Conservation (phyloP, 352 stramenopile species). For the Phytophthora chlamydospora region DNA sequence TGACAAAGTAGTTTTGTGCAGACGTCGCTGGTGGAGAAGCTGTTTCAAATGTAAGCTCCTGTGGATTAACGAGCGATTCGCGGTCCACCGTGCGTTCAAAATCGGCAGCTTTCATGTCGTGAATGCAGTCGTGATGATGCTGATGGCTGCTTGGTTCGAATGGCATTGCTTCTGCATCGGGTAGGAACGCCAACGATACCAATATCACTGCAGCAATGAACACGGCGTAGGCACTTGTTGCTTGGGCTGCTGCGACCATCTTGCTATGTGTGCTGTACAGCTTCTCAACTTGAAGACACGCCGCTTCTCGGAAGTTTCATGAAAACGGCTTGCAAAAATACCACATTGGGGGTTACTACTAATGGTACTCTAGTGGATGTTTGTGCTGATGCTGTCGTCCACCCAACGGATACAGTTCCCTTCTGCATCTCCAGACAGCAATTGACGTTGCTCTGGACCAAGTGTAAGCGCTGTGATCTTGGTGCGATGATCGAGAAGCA, state of each 20-base stretch:
- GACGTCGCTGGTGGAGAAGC: slow-evolving; percentile 8
- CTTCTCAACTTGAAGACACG: too few relatives aligned
- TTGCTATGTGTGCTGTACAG: too few relatives aligned
- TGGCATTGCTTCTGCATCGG: not conserved
- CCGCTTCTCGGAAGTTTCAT: not conserved
- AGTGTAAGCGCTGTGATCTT: slow-evolving; percentile 68
- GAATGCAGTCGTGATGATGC: slow-evolving; percentile 68
- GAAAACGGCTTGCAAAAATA: not conserved
- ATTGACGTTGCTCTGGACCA: slow-evolving; percentile 63
- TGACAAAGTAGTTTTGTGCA: slow-evolving; percentile 30
- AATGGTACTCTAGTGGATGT: slow-evolving; percentile 44
- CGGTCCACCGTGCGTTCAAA: slow-evolving; percentile 56
- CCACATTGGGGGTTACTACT: too few relatives aligned
- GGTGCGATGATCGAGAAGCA: slow-evolving; percentile 70
- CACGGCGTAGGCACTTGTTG: not conserved
- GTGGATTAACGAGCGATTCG: slow-evolving; percentile 38
- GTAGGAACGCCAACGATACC: not conserved
- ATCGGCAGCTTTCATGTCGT: slow-evolving; percentile 63
- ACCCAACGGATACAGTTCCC: slow-evolving; percentile 83
- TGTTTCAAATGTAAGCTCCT: slow-evolving; percentile 33
- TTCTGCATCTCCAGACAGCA: slow-evolving; percentile 70
- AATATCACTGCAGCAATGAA: slow-evolving; percentile 1
- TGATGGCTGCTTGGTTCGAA: slow-evolving; percentile 3
- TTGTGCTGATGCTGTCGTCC: slow-evolving; percentile 75
- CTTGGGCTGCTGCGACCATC: not conserved